Conservation (phyloP, 768 basidiomycete genomes). For the Rossbeevera mucosa region DNA sequence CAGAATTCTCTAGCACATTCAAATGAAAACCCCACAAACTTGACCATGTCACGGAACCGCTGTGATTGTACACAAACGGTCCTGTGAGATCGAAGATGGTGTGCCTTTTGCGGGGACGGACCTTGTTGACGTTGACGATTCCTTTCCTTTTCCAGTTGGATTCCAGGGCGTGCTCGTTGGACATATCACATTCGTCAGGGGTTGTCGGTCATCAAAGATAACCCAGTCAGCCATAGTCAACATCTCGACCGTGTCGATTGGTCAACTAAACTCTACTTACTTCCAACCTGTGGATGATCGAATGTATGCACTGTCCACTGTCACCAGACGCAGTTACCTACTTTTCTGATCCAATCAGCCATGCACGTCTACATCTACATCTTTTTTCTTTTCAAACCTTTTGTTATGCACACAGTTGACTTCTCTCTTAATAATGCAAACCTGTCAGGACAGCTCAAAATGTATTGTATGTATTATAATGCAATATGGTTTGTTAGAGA, state of each 20-base stretch:
- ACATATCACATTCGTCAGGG: not conserved
- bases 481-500: too few species aligned
- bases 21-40: not conserved
- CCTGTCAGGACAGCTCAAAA: too few species aligned
- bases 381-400: too few species aligned
- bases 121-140: not conserved
- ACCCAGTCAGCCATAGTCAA: not conserved
- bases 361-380: too few species aligned
- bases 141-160: not conserved
- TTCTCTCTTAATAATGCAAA: too few species aligned
- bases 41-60: not conserved
- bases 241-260: not conserved
- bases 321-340: too few species aligned
- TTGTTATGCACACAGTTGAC: too few species aligned
- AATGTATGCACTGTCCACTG: not conserved
- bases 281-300: not conserved
- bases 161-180: not conserved
- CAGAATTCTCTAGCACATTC: not conserved
- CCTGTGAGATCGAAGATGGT: not conserved
- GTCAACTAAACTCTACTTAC: not conserved
- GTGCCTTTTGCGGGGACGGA: not conserved
- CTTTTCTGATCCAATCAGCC: too few species aligned
- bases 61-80: not conserved
- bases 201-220: not conserved
- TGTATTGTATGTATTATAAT: too few species aligned